Evolutionary conservation across 352 stramenopile genomes (phyloP).

Genomic region (Phytophthora pisi): DNA sequence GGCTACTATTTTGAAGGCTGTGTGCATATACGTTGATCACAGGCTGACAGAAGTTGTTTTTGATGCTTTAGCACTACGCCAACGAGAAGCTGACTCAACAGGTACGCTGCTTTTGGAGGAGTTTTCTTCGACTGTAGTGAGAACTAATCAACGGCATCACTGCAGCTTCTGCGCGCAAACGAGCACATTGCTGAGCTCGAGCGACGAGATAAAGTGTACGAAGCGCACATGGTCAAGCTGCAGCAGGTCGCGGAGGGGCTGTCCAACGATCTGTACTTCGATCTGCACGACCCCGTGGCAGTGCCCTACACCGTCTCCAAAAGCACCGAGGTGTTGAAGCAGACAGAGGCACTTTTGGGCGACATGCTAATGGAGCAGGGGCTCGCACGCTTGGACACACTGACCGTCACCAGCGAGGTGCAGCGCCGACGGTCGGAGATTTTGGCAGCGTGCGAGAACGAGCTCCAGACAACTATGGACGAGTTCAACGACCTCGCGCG

Average conservation of each 20-base stretch:
- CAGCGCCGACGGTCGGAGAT: conserved; percentile 61
- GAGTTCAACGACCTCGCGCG: conserved; percentile 64
- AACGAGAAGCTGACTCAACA: conserved; percentile 74
- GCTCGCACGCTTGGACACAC: conserved; percentile 34
- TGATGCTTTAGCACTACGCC: conserved; percentile 43
- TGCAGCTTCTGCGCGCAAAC: conserved; percentile 52
- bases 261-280: conserved; percentile 28
- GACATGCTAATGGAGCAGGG: conserved; percentile 52
- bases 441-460: conserved; percentile 65
- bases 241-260: conserved; percentile 40
- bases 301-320: conserved; percentile 40
- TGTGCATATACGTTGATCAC: neutral
- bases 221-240: conserved; percentile 48
- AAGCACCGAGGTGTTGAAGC: conserved; percentile 60
- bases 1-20: neutral
- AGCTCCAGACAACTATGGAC: conserved; percentile 57
- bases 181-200: conserved; percentile 59
- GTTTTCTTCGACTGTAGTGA: neutral
- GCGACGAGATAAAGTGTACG: conserved; percentile 47
- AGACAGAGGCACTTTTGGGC: conserved; percentile 57
- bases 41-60: conserved; percentile 11
- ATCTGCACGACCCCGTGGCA: conserved; percentile 23
- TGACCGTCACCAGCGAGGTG: conserved; percentile 43
- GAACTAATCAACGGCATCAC: neutral
- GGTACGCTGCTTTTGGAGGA: conserved; percentile 23